Evolutionary conservation across 2,329 filamentous ascomycete genomes (phyloP), one percentile per base, ranked within the genome.

Genomic region (Achaetomium macrosporum): DNA sequence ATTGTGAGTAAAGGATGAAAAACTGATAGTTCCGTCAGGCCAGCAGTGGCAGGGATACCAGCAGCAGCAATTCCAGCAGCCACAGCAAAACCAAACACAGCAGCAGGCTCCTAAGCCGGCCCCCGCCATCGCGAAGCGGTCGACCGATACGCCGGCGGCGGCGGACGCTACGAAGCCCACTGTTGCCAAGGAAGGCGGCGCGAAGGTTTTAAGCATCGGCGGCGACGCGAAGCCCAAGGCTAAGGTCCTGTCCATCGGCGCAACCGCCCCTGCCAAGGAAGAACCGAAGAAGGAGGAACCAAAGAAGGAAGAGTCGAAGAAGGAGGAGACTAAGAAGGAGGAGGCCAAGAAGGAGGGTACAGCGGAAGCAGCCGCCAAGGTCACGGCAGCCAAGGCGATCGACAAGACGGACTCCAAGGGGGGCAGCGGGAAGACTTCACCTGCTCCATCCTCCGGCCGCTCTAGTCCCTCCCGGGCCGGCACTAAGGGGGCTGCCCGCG

Each of bases 361-460:
- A 42, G 72, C 83, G 2, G 85, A 88, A 59, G 85, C 86, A 29
- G 88, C 89, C 30, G 79, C 90, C 56, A 96, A 96, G 73, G 84
- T 87, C n/a, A 76, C 86, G 2, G 92, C 91, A 5, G 76, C 83
- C 47, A 96, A 96, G 73, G 91, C 92, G 10, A 89, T 96, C 58
- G 90, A 95, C 66, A 96, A 96, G 78, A 86, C 88, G 0, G 88
- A 90, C 50, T 85, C 91, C 67, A 77, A 81, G 50, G 74, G 80
- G 42, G 73, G 73, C 33, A 81, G 81, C 63, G 90, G 90, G 51
- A 87, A 83, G 66, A 85, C 87, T 3, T 93, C 90, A 1, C 88
- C 92, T 16, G 81, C 86, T 5, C 87, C 88, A 9, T 88, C 88
- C 1, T 93, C 90, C 11, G 92, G 91, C 43, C 83, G 90, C 48